phyloP scores from a whole-genome alignment of 2,329 filamentous ascomycete species.

The Colletotrichum sublineola region DNA sequence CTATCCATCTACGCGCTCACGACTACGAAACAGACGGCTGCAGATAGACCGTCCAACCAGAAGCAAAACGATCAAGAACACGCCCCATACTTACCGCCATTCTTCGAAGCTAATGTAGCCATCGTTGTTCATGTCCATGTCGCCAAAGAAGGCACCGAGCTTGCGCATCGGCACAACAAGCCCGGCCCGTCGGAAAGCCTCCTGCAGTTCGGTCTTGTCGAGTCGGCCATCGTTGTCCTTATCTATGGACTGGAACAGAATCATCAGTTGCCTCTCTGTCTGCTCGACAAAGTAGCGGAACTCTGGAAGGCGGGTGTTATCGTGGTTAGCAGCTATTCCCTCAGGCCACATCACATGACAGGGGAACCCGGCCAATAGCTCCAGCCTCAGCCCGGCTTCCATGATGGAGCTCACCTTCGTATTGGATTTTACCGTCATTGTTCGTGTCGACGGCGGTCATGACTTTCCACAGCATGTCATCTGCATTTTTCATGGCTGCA shows the following conservation, averaged over 20 bases:
- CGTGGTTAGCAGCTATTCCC: conserved; percentile 39
- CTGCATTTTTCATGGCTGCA: conserved; percentile 87
- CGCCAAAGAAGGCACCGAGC: conserved; percentile 86
- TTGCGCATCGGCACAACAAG: conserved; percentile 82
- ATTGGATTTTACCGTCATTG: conserved; percentile 90
- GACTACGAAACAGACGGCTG: not conserved
- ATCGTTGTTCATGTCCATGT: conserved; percentile 91
- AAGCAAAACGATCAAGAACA: not conserved
- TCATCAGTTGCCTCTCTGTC: conserved; percentile 85
- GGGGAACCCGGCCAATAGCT: conserved; percentile 26
- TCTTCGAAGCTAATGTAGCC: conserved; percentile 91
- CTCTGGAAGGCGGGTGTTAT: conserved; percentile 66
- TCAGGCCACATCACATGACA: conserved; percentile 18
- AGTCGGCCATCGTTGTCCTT: conserved; percentile 86
- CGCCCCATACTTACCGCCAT: conserved; percentile 83
- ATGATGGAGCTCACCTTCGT: conserved; percentile 74
- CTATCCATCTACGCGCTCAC: conserved; percentile 5
- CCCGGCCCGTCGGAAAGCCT: conserved; percentile 83
- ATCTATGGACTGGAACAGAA: conserved; percentile 90
- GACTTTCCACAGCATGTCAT: conserved; percentile 84
- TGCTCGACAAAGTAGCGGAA: conserved; percentile 90
- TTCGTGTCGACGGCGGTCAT: conserved; percentile 87
- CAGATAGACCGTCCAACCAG: not conserved
- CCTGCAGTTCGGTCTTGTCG: conserved; percentile 85
- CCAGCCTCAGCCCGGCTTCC: conserved; percentile 25